A percentile compares a stretch with the other conserved stretches of the same genome.
These are phyloP conservation scores for Ogataea glucozyma DNA, from an alignment of 805 yeast species.

Conservation along the genomic window DNA sequence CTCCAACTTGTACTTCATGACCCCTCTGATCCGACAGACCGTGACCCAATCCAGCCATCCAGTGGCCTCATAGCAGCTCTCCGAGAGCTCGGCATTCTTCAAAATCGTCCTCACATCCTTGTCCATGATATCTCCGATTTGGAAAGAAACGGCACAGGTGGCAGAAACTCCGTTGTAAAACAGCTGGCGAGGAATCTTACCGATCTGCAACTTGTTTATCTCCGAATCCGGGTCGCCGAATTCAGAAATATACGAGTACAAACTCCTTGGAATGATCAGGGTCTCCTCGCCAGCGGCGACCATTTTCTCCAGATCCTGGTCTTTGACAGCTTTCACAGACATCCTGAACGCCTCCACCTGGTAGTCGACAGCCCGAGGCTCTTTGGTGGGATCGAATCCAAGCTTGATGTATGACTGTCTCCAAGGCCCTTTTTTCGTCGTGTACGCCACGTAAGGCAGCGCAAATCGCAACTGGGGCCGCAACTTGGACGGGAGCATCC, in stretches of 20 bases:
- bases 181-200: conserved; percentile 46
- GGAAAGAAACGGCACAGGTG: conserved; percentile 72
- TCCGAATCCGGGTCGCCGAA: conserved; percentile 27
- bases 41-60: conserved; percentile 80
- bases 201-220: conserved; percentile 22
- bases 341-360: conserved; percentile 84
- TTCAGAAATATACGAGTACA: conserved; percentile 21
- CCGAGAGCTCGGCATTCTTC: conserved; percentile 38
- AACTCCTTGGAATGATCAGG: conserved; percentile 29
- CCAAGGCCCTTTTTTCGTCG: conserved; percentile 93
- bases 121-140: conserved; percentile 76
- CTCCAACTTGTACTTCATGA: conserved; percentile 71
- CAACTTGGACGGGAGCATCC: conserved; percentile 50
- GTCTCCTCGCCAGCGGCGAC: conserved; percentile 27
- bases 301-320: conserved; percentile 26
- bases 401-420: conserved; percentile 77
- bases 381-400: conserved; percentile 74
- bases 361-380: conserved; percentile 55
- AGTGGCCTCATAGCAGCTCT: conserved; percentile 55
- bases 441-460: conserved; percentile 79
- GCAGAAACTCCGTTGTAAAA: conserved; percentile 70
- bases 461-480: conserved; percentile 64
- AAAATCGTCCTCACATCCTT: conserved; percentile 54
- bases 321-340: conserved; percentile 33
- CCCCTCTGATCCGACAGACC: conserved; percentile 62